Evolutionary conservation across 1,284 basidiomycete species (phyloP).

Genomic region (Leccinum griseonigrum): DNA sequence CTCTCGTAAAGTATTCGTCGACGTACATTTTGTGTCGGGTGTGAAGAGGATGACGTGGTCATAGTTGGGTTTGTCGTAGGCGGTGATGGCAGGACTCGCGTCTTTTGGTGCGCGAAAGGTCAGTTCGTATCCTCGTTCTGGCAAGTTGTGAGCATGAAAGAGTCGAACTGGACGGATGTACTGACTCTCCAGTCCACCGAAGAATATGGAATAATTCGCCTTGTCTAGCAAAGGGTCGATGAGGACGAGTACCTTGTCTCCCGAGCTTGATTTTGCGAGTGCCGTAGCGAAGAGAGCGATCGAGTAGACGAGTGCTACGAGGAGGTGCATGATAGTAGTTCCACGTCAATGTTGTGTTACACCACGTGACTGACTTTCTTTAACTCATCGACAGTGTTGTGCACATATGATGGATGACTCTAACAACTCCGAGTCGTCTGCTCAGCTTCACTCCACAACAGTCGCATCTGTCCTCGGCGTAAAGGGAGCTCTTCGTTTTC

Average conservation of each 20-base stretch:
- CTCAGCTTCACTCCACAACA: constrained; percentile 12
- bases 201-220: constrained; percentile 80
- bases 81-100: constrained; percentile 58
- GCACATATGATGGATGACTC: constrained; percentile 32
- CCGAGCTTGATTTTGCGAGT: constrained; percentile 75
- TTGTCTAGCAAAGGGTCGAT: constrained; percentile 67
- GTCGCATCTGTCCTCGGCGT: constrained; percentile 53
- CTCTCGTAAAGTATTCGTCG: not conserved
- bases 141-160: not conserved
- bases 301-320: constrained; percentile 25
- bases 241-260: constrained; percentile 81
- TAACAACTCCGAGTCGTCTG: constrained; percentile 23
- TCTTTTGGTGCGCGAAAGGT: constrained; percentile 82
- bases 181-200: constrained; percentile 71
- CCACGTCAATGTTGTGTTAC: not conserved
- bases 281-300: constrained; percentile 35
- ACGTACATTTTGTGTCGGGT: constrained; percentile 77
- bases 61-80: constrained; percentile 74
- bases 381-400: not conserved
- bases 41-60: constrained; percentile 84
- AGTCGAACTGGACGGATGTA: not conserved
- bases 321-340: constrained; percentile 17
- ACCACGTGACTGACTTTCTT: not conserved
- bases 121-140: constrained; percentile 47
- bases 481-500: constrained; percentile 52